Conservation (phyloP, 2,329 filamentous ascomycete species). For the Claviceps sorghi region DNA sequence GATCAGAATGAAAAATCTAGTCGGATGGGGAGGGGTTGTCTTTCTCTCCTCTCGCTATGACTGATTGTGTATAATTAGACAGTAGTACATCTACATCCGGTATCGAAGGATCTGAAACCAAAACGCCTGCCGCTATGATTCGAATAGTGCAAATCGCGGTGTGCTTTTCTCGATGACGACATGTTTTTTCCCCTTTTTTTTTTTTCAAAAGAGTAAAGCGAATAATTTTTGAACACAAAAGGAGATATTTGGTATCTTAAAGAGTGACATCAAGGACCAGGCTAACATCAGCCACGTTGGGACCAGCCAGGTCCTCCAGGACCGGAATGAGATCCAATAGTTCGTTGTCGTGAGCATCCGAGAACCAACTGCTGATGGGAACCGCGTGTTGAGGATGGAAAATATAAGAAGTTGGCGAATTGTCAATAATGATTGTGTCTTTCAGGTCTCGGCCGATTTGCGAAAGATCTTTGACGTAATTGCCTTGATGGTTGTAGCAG, state of each 20-base stretch:
- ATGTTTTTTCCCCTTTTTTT: constrained; percentile 9
- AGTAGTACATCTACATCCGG: constrained; percentile 36
- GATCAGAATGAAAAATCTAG: constrained; percentile 4
- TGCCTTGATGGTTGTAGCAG: constrained; percentile 98
- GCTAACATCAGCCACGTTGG: constrained; percentile 88
- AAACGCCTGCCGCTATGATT: constrained; percentile 44
- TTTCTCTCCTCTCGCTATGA: constrained; percentile 1
- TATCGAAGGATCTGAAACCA: constrained; percentile 34
- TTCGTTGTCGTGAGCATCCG: constrained; percentile 97
- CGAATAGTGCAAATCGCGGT: constrained; percentile 23
- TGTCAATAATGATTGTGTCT: constrained; percentile 99
- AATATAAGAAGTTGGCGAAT: constrained; percentile 97
- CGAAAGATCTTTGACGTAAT: constrained; percentile 97
- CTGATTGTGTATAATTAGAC: constrained; percentile 37
- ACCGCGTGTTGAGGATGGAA: constrained; percentile 98
- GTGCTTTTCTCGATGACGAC: constrained; percentile 17
- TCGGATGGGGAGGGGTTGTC: background rate
- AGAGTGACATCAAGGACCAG: constrained; percentile 86
- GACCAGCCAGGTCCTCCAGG: constrained; percentile 83
- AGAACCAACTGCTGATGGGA: constrained; percentile 99
- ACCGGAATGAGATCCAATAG: constrained; percentile 93
- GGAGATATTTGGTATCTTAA: constrained; percentile 28
- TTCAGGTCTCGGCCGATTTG: constrained; percentile 90
- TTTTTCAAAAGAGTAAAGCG: constrained; percentile 17
- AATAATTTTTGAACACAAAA: constrained; percentile 12